Base-by-base conservation (phyloP, 345 rosid species). In the Aquilaria malaccensis region DNA sequence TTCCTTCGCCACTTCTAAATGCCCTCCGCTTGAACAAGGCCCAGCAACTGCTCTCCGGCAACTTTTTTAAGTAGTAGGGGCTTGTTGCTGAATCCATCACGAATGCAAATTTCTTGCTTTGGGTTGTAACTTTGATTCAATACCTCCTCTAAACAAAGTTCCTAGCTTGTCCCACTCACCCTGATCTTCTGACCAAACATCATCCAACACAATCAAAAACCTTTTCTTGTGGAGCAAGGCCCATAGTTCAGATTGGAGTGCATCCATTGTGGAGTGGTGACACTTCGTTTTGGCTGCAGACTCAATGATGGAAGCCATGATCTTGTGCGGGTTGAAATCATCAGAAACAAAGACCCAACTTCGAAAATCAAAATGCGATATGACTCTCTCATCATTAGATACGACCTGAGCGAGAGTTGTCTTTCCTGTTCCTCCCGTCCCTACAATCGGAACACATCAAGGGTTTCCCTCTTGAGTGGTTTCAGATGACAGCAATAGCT, bases 1-100 rank as follows among this genome's bases (percentile, higher is more conserved):
- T 41, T 32, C 55, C 60, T 37, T 59, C 66, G 4, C 52, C 63
- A 13, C 4, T 1, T 1, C 15, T 33, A 50, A 74, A 62, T 15
- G 68, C 78, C 31, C 54, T 56, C 47, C 62, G 56, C 62, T 61
- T 67, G 58, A 70, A 67, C 60, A 74, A 48, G 10, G 56, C 11
- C 75, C 67, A 70, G 12, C 74, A 70, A 50, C 63, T 66, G 45
- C 70, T 69, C n/a, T 70, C 33, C 12, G 72, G 29, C 3, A 74
- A 51, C 33, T 14, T 45, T 49, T 33, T 37, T 30, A 67, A 51
- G 47, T 5, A 13, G 54, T 66, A 33, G 32, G 43, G 43, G 15
- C 4, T 30, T 6, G 46, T 50, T 22, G 22, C 1, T 22, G 22
- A 22, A 2, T 66, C 63, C 53, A 55, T 54, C 10, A 59, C 10